Conservation (phyloP, 805 yeast genomes). For the Yarrowia porcina region DNA sequence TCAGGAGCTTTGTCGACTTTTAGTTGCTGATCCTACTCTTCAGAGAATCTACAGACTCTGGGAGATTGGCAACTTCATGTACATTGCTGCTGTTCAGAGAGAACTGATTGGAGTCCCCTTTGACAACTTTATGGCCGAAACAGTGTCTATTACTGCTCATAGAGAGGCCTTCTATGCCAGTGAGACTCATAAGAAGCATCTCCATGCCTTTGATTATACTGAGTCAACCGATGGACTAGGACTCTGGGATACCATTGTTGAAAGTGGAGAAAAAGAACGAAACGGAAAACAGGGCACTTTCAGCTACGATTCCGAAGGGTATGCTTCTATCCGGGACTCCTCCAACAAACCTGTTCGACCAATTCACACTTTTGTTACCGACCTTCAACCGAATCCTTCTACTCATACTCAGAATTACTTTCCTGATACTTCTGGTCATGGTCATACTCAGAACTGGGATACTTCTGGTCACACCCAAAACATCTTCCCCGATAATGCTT, state of each 20-base stretch:
- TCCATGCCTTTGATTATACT: neutral
- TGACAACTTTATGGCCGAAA: conserved; percentile 19
- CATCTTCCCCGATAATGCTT: too few relatives aligned
- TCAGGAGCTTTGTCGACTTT: conserved; percentile 5
- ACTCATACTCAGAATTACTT: neutral
- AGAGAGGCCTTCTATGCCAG: conserved; percentile 15
- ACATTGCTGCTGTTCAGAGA: neutral
- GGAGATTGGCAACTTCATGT: conserved; percentile 17
- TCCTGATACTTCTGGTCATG: too few relatives aligned
- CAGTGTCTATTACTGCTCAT: conserved; percentile 6
- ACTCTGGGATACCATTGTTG: conserved; percentile 7
- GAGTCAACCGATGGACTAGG: neutral
- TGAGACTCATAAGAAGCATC: neutral
- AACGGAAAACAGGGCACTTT: neutral
- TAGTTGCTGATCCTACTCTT: neutral
- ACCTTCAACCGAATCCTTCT: neutral
- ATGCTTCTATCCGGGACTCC: neutral
- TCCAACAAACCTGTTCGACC: neutral
- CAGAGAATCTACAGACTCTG: conserved; percentile 14
- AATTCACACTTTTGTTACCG: neutral
- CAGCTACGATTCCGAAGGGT: neutral
- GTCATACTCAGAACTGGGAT: too few relatives aligned
- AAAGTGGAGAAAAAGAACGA: conserved; percentile 8
- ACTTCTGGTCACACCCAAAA: too few relatives aligned
- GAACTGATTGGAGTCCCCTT: conserved; percentile 15